Percentiles rank a stretch among this genome's conserved stretches.
phyloP scores from a whole-genome alignment of 331 rosid genomes.

The Rosa hybrid region DNA sequence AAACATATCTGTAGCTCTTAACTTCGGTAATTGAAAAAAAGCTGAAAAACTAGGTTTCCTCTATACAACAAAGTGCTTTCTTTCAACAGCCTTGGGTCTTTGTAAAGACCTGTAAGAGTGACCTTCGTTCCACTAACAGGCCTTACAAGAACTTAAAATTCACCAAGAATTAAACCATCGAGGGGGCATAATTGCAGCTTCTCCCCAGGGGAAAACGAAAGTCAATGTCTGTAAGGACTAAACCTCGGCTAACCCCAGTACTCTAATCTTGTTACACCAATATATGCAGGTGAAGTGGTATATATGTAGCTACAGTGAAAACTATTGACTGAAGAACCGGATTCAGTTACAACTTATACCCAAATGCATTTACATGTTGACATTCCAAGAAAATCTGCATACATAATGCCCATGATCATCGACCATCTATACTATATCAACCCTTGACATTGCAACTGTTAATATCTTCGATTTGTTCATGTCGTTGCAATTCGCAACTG shows the following conservation, averaged over 20 bases:
- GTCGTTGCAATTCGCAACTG: not conserved
- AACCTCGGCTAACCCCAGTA: constrained; percentile 36
- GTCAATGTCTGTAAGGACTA: constrained; percentile 22
- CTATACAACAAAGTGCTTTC: not conserved
- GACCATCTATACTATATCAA: not conserved
- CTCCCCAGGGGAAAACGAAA: too few species aligned
- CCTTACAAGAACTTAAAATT: constrained; percentile 39
- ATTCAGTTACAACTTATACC: not conserved
- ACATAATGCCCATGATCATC: not conserved
- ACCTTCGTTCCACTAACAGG: constrained; percentile 23
- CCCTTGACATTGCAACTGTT: too few species aligned
- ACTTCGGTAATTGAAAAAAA: too few species aligned
- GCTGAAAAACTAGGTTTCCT: constrained; percentile 17
- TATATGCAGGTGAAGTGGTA: too few species aligned
- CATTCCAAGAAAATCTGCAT: not conserved
- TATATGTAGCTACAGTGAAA: too few species aligned
- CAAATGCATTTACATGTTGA: not conserved
- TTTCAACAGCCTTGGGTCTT: constrained; percentile 37
- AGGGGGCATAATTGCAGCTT: constrained; percentile 16
- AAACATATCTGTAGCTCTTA: constrained; percentile 53
- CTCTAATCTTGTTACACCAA: constrained; percentile 1
- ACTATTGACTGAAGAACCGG: too few species aligned
- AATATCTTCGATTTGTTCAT: not conserved
- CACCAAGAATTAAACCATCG: constrained; percentile 49
- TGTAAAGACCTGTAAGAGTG: constrained; percentile 28